Conservation (phyloP, 176 grass and related monocot species). For the Carex kokanica region DNA sequence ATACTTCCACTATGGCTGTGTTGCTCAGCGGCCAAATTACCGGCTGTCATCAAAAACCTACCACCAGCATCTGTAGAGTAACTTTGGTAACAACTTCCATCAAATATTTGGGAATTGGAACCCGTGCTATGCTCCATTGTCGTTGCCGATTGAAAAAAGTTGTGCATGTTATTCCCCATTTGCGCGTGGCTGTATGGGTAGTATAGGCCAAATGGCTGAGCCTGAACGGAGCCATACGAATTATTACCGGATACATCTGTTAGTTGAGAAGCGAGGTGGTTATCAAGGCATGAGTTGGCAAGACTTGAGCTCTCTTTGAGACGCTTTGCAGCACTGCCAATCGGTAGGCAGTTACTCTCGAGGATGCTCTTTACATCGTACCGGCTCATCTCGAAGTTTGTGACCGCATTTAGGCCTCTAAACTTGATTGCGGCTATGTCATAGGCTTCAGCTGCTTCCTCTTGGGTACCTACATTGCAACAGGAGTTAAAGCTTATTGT, state of each 20-base stretch:
- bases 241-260: neutral
- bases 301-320: constrained; percentile 32
- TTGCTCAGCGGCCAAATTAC: neutral
- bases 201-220: constrained; percentile 22
- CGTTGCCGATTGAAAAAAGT: constrained; percentile 38
- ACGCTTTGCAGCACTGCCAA: constrained; percentile 44
- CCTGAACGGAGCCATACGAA: constrained; percentile 3
- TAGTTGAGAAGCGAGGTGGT: constrained; percentile 11
- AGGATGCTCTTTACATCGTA: constrained; percentile 55
- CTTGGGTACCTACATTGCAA: constrained; percentile 38
- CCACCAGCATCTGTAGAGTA: constrained; percentile 25
- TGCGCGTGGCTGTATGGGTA: constrained; percentile 17
- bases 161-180: constrained; percentile 27
- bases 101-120: constrained; percentile 36
- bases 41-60: neutral
- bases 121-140: constrained; percentile 37
- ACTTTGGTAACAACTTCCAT: constrained; percentile 14
- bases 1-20: neutral
- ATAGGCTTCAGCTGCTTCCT: constrained; percentile 50
- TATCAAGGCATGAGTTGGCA: neutral
- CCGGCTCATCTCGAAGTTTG: constrained; percentile 53
- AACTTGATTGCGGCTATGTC: constrained; percentile 56
- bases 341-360: constrained; percentile 39
- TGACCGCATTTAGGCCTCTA: constrained; percentile 42
- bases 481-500: neutral